A percentile compares a stretch with the other conserved stretches of the same genome.
Conservation (phyloP, 2,329 filamentous ascomycete genomes). For the Fusarium luffae region DNA sequence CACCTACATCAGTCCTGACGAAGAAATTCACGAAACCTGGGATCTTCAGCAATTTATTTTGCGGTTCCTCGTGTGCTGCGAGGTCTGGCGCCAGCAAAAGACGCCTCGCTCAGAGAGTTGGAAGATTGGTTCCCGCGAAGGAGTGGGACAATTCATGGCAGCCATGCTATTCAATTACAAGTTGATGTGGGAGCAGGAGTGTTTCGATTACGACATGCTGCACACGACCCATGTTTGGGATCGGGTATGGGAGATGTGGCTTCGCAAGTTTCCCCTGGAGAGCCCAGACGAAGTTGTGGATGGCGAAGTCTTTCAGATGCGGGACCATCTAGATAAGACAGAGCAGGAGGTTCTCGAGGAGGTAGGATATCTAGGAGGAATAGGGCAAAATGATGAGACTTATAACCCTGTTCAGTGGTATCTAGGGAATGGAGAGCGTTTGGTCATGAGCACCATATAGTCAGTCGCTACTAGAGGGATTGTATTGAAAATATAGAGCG, state of each 20-base stretch:
- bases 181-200: constrained; percentile 34
- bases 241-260: constrained; percentile 47
- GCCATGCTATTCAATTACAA: constrained; percentile 41
- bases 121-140: constrained; percentile 29
- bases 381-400: constrained; percentile 32
- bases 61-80: constrained; percentile 41
- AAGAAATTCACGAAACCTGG: neutral
- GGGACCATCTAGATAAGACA: constrained; percentile 28
- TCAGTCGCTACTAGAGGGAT: neutral
- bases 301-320: constrained; percentile 25
- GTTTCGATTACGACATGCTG: constrained; percentile 20
- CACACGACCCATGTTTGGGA: constrained; percentile 33
- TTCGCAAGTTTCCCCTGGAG: constrained; percentile 39
- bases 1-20: constrained; percentile 6
- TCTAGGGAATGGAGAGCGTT: neutral
- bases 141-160: constrained; percentile 38
- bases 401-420: constrained; percentile 8
- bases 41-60: constrained; percentile 30
- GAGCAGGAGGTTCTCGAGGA: constrained; percentile 37
- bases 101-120: constrained; percentile 34
- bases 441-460: neutral
- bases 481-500: neutral
- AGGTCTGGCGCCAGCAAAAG: constrained; percentile 44
- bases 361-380: constrained; percentile 46
- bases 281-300: neutral